phyloP scores from a whole-genome alignment of 1,139 yeast genomes.

The Blastobotrys ciferrii region DNA sequence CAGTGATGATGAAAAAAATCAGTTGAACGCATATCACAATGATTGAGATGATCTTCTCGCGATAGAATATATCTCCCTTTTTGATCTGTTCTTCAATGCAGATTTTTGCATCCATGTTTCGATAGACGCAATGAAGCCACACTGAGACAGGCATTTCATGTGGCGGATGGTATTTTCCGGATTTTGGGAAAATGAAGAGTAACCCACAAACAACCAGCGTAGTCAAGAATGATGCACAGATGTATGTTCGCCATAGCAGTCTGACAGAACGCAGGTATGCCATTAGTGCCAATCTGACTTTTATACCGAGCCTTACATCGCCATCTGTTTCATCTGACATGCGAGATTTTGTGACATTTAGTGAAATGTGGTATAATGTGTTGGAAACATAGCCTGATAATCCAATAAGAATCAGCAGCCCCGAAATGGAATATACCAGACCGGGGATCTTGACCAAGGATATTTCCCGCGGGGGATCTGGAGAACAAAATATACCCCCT shows the following conservation, averaged over 20 bases:
- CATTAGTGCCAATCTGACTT: slow-evolving; percentile 5
- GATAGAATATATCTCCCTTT: slow-evolving; percentile 1
- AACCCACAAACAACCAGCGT: slow-evolving; percentile 17
- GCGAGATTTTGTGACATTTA: slow-evolving; percentile 11
- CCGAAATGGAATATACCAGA: slow-evolving; percentile 14
- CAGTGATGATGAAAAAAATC: slow-evolving; percentile 1
- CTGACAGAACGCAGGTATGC: slow-evolving; percentile 18
- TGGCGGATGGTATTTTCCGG: slow-evolving; percentile 7
- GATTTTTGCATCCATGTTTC: not conserved
- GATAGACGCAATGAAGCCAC: not conserved
- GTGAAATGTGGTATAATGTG: slow-evolving; percentile 10
- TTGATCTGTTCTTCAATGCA: not conserved
- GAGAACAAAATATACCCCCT: slow-evolving; percentile 13
- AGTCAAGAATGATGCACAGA: slow-evolving; percentile 19
- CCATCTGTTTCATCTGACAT: not conserved
- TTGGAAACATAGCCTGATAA: slow-evolving; percentile 17
- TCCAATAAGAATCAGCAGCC: slow-evolving; percentile 15
- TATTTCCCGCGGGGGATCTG: not conserved
- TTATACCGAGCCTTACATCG: not conserved
- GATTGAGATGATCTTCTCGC: slow-evolving; percentile 4
- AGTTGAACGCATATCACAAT: slow-evolving; percentile 3
- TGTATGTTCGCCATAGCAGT: slow-evolving; percentile 23
- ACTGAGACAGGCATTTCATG: slow-evolving; percentile 4
- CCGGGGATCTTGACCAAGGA: slow-evolving; percentile 12
- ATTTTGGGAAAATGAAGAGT: not conserved